These are phyloP conservation scores for Exophiala lecanii-corni DNA, from an alignment of 2,329 filamentous ascomycete genomes.

Conservation along the genomic window DNA sequence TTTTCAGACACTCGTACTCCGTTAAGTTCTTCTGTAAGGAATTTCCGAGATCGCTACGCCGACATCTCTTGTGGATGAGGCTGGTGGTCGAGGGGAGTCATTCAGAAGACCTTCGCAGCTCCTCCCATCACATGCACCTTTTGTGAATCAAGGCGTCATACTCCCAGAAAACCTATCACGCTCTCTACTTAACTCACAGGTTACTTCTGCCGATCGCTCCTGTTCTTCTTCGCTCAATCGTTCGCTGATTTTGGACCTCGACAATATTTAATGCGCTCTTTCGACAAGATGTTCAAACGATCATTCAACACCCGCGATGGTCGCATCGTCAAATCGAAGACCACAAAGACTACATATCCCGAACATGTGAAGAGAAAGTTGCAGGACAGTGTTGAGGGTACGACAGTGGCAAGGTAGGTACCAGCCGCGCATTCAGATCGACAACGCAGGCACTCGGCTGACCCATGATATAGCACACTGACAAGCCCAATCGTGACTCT, in stretches of 20 bases:
- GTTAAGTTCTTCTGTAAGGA: slow-evolving; percentile 25
- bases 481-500: slow-evolving; percentile 78
- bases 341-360: slow-evolving; percentile 68
- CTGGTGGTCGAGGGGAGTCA: slow-evolving; percentile 29
- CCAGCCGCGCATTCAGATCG: too few relatives aligned
- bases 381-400: slow-evolving; percentile 72
- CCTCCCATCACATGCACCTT: slow-evolving; percentile 49
- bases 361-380: slow-evolving; percentile 81
- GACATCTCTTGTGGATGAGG: slow-evolving; percentile 15
- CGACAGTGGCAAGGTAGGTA: slow-evolving; percentile 39
- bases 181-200: slow-evolving; percentile 36
- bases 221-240: slow-evolving; percentile 45
- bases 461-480: slow-evolving; percentile 49
- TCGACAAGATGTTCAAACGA: slow-evolving; percentile 79
- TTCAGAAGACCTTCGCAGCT: slow-evolving; percentile 52
- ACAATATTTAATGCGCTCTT: slow-evolving; percentile 29
- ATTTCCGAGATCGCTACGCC: slow-evolving; percentile 15
- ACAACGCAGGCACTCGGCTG: too few relatives aligned
- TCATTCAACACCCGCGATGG: slow-evolving; percentile 74
- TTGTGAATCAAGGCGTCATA: slow-evolving; percentile 41
- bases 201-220: slow-evolving; percentile 34
- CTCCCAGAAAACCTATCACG: slow-evolving; percentile 34
- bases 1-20: slow-evolving; percentile 19
- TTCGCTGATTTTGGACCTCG: slow-evolving; percentile 34
- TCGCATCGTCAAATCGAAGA: slow-evolving; percentile 84